These are phyloP conservation scores for Vaccinium macrocarpon DNA, from an alignment of 148 eudicot species.

Conservation along the genomic window DNA sequence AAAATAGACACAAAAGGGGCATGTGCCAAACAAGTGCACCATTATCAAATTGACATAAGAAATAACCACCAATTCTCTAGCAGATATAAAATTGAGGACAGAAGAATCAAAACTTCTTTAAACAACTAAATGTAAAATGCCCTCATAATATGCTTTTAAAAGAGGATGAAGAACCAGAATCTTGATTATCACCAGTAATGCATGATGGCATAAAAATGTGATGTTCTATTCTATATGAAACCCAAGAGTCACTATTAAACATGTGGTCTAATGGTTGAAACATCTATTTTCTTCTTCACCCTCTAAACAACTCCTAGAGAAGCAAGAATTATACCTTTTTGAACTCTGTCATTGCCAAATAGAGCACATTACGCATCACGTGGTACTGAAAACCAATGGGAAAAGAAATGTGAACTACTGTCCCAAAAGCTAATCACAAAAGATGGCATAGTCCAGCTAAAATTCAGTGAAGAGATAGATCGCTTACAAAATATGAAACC, in stretches of 20 bases:
- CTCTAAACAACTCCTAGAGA: background rate
- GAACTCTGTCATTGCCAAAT: constrained; percentile 81
- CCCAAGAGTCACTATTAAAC: background rate
- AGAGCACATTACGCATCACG: constrained; percentile 66
- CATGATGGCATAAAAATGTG: background rate
- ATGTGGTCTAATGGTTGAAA: background rate
- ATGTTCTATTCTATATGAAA: background rate
- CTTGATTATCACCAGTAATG: background rate
- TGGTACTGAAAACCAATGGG: constrained; percentile 52
- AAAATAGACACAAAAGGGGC: background rate
- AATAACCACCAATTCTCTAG: background rate
- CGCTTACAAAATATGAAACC: background rate
- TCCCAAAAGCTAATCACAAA: background rate
- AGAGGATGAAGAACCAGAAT: background rate
- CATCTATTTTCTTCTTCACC: constrained; percentile 1
- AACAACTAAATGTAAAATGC: background rate
- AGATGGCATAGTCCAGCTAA: background rate
- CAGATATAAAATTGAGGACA: background rate
- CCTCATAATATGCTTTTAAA: background rate
- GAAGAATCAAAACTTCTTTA: background rate
- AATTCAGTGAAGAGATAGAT: background rate
- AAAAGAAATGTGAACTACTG: background rate
- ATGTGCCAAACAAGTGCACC: background rate
- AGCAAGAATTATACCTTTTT: constrained; percentile 42
- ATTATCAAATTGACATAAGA: background rate